These are phyloP conservation scores for Eucalyptus shirleyi DNA, from an alignment of 345 rosid species.

Conservation along the genomic window DNA sequence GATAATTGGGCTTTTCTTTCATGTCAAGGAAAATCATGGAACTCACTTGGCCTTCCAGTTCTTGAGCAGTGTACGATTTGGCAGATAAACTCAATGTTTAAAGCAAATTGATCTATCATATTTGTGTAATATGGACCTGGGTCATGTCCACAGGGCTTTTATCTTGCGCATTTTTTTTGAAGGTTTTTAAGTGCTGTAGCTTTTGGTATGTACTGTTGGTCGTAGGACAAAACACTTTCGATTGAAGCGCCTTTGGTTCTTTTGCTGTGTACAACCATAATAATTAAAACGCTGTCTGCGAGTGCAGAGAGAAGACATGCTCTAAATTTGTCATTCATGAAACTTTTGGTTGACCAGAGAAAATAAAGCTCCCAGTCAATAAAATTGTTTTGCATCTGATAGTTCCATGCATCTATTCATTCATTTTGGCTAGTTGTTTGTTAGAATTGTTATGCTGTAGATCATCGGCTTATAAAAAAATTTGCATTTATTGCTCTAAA, in stretches of 20 bases:
- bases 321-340: neutral
- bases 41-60: slow-evolving; percentile 75
- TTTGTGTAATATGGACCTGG: neutral
- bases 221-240: neutral
- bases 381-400: neutral
- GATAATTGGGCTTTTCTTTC: slow-evolving; percentile 79
- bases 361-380: neutral
- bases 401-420: neutral
- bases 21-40: slow-evolving; percentile 81
- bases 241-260: neutral
- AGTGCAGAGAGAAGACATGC: neutral
- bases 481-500: neutral
- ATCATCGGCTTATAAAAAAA: neutral
- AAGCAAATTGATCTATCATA: neutral
- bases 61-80: slow-evolving; percentile 59
- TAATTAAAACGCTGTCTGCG: neutral
- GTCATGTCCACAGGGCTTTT: neutral
- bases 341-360: neutral
- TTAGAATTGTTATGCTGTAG: neutral
- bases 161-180: neutral
- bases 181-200: neutral
- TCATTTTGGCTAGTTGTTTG: neutral
- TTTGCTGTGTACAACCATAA: neutral
- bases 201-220: neutral
- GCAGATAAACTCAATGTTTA: neutral